These are phyloP conservation scores for Eucalyptus regnans DNA, from an alignment of 345 rosid species.

Conservation along the genomic window DNA sequence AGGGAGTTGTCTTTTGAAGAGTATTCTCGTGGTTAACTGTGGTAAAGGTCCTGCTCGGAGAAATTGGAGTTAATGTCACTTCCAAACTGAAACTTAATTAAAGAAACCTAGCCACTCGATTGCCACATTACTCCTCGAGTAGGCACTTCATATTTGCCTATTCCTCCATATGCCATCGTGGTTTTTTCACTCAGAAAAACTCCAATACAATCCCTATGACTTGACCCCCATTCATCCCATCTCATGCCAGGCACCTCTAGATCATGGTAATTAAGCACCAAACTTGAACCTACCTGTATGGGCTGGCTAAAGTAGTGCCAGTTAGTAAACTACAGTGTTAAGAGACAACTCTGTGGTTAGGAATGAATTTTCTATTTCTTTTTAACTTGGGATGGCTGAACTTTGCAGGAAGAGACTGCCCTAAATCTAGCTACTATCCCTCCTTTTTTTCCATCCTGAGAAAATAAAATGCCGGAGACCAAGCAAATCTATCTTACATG, in stretches of 20 bases:
- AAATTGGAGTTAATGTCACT: background rate
- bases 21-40: background rate
- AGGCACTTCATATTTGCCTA: background rate
- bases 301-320: background rate
- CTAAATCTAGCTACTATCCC: background rate
- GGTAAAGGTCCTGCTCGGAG: background rate
- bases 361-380: background rate
- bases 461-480: background rate
- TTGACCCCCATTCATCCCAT: background rate
- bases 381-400: background rate
- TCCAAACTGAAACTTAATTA: background rate
- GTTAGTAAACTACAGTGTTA: background rate
- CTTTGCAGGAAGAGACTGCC: background rate
- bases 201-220: background rate
- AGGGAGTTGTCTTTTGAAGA: background rate
- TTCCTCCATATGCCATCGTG: background rate
- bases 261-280: background rate
- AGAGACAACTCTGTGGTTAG: background rate
- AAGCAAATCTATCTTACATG: background rate
- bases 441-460: background rate
- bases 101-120: background rate
- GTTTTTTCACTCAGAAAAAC: background rate
- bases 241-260: background rate
- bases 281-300: background rate
- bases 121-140: background rate